Evolutionary conservation across 2,329 filamentous ascomycete species (phyloP), one percentile per base, ranked within the genome.

Genomic region (Cladophialophora exuberans): DNA sequence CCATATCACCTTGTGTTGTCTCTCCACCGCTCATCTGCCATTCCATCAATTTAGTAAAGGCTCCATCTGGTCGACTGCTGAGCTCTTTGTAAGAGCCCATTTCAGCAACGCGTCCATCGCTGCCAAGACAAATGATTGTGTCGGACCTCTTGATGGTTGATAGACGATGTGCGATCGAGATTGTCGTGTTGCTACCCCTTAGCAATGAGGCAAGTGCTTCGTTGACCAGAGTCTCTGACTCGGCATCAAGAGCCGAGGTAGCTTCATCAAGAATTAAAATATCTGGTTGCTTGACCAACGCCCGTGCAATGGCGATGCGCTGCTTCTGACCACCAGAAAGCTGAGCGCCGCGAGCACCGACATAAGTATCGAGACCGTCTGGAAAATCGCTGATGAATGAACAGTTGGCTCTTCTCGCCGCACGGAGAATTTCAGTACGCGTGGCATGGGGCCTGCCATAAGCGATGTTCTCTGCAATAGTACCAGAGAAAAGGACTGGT

Each of bases 111-210:
- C 83, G 87, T 60, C 94, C 95, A 66, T 97, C 87, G 53, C 81
- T 84, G 57, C 88, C 88, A 33, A 99, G 85, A 25, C 96, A 93
- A 64, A 99, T 94, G 69, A 99, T 96, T 61, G 86, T 87, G 69
- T 99, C 94, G 2, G 90, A 95, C 56, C 94, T 84, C 74, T 97
- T 96, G 74, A 99, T 99, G 0, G 94, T 99, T 1, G 90, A 96
- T 3, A 99, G 80, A 43, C 95, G 86, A 74, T 99, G 94, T 0
- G 94, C 95, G 66, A 99, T 99, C 50, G 90, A 96, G 69, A 99
- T 97, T 9, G 94, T 99, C 0, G 95, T 99, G 72, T 94, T 97
- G 67, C 87, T 89, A 26, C 91, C 91, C 60, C 84, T 82, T 23
- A 99, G 85, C 28, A 99, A 80, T 39, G 84, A 85, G 5, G 85